phyloP scores from a whole-genome alignment of 2,329 filamentous ascomycete species.

The Hymenoscyphus fructigenus region DNA sequence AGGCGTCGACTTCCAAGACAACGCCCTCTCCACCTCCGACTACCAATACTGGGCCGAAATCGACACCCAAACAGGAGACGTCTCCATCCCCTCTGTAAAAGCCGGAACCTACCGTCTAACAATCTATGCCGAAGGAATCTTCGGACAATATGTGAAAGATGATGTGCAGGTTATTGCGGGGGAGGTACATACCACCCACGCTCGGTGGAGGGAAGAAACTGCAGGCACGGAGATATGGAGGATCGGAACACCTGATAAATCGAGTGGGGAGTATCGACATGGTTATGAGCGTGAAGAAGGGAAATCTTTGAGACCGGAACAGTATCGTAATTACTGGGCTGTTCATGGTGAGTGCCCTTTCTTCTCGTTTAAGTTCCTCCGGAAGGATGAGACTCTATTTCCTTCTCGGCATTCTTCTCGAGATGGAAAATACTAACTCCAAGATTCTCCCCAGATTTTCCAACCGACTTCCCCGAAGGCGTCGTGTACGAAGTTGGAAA shows the following conservation, averaged over 20 bases:
- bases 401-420: too few species aligned
- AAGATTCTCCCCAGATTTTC: conserved; percentile 48
- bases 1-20: conserved; percentile 57
- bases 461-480: conserved; percentile 57
- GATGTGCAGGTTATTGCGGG: conserved; percentile 44
- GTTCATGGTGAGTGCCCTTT: conserved; percentile 47
- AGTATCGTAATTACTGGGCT: conserved; percentile 62
- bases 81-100: conserved; percentile 54
- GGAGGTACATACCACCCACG: conserved; percentile 40
- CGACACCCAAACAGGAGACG: conserved; percentile 43
- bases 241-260: conserved; percentile 62
- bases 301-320: conserved; percentile 51
- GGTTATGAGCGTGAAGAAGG: conserved; percentile 50
- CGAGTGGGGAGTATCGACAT: conserved; percentile 59
- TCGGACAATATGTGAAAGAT: conserved; percentile 59
- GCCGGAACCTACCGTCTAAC: conserved; percentile 61
- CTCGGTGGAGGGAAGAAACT: conserved; percentile 53
- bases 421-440: too few species aligned
- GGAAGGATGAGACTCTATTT: too few species aligned
- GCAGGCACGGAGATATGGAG: conserved; percentile 60
- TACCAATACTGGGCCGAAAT: conserved; percentile 64
- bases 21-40: conserved; percentile 52
- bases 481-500: conserved; percentile 57
- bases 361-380: too few species aligned
- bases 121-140: conserved; percentile 61